Base-by-base conservation (phyloP, 2,329 filamentous ascomycete species). In the Talaromyces sp. region DNA sequence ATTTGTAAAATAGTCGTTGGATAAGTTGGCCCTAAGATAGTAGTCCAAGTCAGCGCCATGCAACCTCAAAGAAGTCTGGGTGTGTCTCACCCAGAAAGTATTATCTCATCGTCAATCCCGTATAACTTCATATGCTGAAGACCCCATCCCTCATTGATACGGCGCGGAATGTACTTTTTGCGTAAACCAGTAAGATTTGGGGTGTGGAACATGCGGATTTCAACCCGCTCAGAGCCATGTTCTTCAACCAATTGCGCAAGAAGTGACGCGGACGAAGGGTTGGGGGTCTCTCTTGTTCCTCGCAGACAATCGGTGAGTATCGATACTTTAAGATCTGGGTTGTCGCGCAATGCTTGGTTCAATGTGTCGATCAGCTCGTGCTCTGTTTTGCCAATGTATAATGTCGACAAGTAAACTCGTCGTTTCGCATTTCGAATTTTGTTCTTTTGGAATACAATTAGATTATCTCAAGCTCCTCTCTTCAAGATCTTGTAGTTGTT, bases 61-160 rank as follows among this genome's bases (percentile, higher is more conserved):
- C 11, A 59, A 35, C 5, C 6, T 14, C 35, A n/a, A 38, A 3
- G 26, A 53, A 38, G n/a, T n/a, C 35, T 9, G 14, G 6, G 21
- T 55, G 58, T 21, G 56, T 58, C 79, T 64, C 82, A 91, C 85
- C 92, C 92, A 8, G 92, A 96, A 68, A 99, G 85, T 65, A 99
- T 93, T 61, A 99, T 89, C 74, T 96, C 92, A 69, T 99, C 92
- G 68, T 99, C 94, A 24, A 96, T 80, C 0, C 94, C 94, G 68
- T 99, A 99, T 0, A 99, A 81, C 81, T 99, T 99, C 93, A 99
- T 99, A 72, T 99, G 94, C 72, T 99, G 94, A 63, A 99, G 77
- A 1, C 94, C 94, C 94, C 94, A 99, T 19, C 94, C 94, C 77
- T 99, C 94, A 67, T 99, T 99, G 72, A 99, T 93, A 21, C 94